phyloP scores from a whole-genome alignment of 2,329 filamentous ascomycete species.

The Lizonia empirigonia region DNA sequence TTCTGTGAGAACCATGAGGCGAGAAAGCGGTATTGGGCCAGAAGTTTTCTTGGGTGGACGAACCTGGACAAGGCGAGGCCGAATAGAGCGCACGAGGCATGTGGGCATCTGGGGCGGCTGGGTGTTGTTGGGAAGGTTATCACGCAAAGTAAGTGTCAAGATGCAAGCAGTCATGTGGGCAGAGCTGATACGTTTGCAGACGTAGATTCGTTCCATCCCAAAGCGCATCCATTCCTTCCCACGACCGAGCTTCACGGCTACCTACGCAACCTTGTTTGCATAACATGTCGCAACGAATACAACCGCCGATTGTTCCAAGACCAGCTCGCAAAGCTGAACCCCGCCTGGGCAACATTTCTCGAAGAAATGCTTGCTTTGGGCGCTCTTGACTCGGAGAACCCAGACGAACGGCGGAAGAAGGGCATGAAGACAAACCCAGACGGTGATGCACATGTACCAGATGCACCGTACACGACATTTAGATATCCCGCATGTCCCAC shows the following conservation, averaged over 20 bases:
- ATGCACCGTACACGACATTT: slow-evolving; percentile 86
- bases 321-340: slow-evolving; percentile 78
- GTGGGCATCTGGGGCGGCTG: slow-evolving; percentile 72
- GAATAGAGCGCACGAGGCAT: slow-evolving; percentile 78
- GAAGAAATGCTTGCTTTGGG: slow-evolving; percentile 72
- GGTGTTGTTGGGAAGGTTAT: slow-evolving; percentile 78
- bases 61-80: slow-evolving; percentile 78
- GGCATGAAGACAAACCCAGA: slow-evolving; percentile 89
- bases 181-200: slow-evolving; percentile 51
- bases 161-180: background rate
- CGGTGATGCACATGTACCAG: slow-evolving; percentile 88
- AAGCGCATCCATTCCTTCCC: slow-evolving; percentile 73
- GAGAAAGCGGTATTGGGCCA: slow-evolving; percentile 92
- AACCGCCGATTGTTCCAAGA: slow-evolving; percentile 76
- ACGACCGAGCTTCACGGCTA: slow-evolving; percentile 93
- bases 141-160: slow-evolving; percentile 72
- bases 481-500: slow-evolving; percentile 87
- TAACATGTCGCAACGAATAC: slow-evolving; percentile 75
- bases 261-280: slow-evolving; percentile 79
- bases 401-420: slow-evolving; percentile 67
- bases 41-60: slow-evolving; percentile 92
- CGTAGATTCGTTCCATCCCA: slow-evolving; percentile 89
- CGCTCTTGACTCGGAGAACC: slow-evolving; percentile 78
- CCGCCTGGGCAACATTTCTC: slow-evolving; percentile 81
- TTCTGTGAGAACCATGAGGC: slow-evolving; percentile 82